Base-by-base conservation (phyloP, 805 yeast species). In the Teunomyces stri region DNA sequence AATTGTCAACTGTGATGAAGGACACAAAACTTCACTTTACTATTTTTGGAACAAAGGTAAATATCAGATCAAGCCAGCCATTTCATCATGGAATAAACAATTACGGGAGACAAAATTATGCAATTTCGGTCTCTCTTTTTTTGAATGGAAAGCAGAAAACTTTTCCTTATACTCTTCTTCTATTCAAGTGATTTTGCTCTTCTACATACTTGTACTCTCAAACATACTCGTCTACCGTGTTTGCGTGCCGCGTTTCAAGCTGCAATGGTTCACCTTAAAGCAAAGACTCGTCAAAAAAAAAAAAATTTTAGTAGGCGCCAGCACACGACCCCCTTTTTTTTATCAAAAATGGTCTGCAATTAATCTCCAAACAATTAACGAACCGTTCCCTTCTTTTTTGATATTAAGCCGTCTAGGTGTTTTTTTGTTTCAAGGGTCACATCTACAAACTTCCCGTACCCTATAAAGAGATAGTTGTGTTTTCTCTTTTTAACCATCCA, bases 241-340 rank as follows among this genome's bases (percentile, higher is more conserved):
- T 31, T 13, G 13, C 18, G 7, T 31, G 7, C 34, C 15, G 9
- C 34, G 34, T 37, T 37, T 37, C 40, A 37, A 11, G 12, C 9
- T 21, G 25, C 25, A 37, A 37, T 37, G 29, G 16, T 7, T 16
- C 40, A 21, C 29, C 34, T 15, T 31, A 13, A 31, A 31, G 18
- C 34, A 5, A 13, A 21, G 28, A 6, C 29, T 37, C 40, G 40
- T 37, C 40, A 21, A 37, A 22, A 37, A 37, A 37, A 18, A 11
- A 12, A 10, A n/a, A 13, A 13, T 13, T 9, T 36, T 21, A 20
- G 6, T n/a, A 21, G 40, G 25, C 16, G 40, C 40, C 40, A 37
- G 40, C 40, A 22, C 40, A 37, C 40, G 40, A 37, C 40, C 40
- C 40, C 40, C 34, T 31, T 31, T 31, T 31, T 30, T 31, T 31